phyloP scores from a whole-genome alignment of 2,329 filamentous ascomycete genomes.

The Aspergillus neoniger region DNA sequence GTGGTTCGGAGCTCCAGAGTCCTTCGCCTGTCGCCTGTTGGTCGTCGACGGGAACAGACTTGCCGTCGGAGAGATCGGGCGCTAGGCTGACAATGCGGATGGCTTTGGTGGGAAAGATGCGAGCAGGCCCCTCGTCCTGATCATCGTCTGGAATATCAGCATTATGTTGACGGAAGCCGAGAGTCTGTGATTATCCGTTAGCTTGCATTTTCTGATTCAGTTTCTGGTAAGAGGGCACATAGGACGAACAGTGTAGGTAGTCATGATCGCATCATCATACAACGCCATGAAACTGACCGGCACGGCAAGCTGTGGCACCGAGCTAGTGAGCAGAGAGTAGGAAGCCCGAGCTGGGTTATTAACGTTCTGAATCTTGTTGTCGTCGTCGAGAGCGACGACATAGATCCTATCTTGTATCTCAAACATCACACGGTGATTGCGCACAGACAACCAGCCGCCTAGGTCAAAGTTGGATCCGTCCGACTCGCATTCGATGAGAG shows the following conservation, averaged over 20 bases:
- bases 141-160: constrained; percentile 21
- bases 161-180: constrained; percentile 31
- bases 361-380: constrained; percentile 29
- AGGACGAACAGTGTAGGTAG: constrained; percentile 43
- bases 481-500: constrained; percentile 46
- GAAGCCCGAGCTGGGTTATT: constrained; percentile 28
- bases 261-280: constrained; percentile 52
- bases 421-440: constrained; percentile 46
- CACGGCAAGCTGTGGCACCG: constrained; percentile 41
- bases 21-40: not conserved
- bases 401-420: constrained; percentile 49
- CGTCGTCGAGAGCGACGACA: constrained; percentile 43
- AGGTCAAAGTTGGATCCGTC: constrained; percentile 47
- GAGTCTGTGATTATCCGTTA: constrained; percentile 29
- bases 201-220: not conserved
- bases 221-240: not conserved
- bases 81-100: constrained; percentile 45
- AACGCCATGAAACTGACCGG: constrained; percentile 52
- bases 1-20: constrained; percentile 11
- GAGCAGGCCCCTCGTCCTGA: constrained; percentile 26
- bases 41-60: constrained; percentile 1
- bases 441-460: constrained; percentile 50
- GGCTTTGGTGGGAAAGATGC: constrained; percentile 43
- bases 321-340: constrained; percentile 39
- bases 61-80: constrained; percentile 26